Conservation (phyloP, 805 yeast genomes). For the Candida hungchunana region DNA sequence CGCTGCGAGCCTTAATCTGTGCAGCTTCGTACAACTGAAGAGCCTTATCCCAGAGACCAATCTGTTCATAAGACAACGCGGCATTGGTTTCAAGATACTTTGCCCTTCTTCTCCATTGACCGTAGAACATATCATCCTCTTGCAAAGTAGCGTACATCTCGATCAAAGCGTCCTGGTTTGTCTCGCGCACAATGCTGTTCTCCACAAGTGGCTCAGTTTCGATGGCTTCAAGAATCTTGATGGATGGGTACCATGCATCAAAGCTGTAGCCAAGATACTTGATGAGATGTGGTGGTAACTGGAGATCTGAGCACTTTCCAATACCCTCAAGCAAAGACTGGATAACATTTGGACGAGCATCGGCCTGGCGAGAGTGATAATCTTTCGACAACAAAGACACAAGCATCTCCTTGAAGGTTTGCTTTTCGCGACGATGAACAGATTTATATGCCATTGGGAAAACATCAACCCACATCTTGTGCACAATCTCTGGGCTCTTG, state of each 20-base stretch:
- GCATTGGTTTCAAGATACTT: conserved; percentile 90
- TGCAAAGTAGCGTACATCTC: conserved; percentile 85
- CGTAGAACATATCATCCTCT: conserved; percentile 96
- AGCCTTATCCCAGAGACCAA: conserved; percentile 93
- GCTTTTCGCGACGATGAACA: conserved; percentile 72
- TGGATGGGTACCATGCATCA: conserved; percentile 87
- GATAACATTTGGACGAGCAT: conserved; percentile 80
- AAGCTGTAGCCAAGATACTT: conserved; percentile 84
- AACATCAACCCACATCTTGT: conserved; percentile 74
- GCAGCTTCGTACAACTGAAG: conserved; percentile 93
- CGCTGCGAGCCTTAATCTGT: conserved; percentile 93
- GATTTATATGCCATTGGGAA: conserved; percentile 79
- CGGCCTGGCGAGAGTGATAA: conserved; percentile 88
- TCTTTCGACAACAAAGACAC: conserved; percentile 82
- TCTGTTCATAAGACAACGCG: conserved; percentile 90
- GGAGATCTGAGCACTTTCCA: conserved; percentile 66
- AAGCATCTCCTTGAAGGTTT: conserved; percentile 78
- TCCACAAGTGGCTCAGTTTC: conserved; percentile 55
- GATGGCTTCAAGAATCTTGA: conserved; percentile 76
- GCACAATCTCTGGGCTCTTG: conserved; percentile 74
- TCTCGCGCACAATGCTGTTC: conserved; percentile 71
- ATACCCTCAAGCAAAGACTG: conserved; percentile 81
- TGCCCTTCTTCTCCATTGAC: conserved; percentile 95
- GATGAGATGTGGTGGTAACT: conserved; percentile 89
- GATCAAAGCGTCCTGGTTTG: conserved; percentile 83